These are phyloP conservation scores for Trametopsis cervina DNA, from an alignment of 768 basidiomycete genomes.

Conservation along the genomic window DNA sequence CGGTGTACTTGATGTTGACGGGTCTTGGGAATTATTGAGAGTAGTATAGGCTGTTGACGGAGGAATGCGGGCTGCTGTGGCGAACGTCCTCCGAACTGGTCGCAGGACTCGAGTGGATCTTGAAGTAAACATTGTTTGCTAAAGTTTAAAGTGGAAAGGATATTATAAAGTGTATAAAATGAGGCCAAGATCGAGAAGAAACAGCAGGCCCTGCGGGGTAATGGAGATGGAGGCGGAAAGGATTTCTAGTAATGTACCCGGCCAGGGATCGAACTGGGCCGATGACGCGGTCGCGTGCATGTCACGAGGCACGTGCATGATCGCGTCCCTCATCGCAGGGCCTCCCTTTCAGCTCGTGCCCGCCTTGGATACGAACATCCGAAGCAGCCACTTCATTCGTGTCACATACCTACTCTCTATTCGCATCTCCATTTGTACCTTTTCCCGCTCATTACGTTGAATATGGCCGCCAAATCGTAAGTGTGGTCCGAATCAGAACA, in stretches of 20 bases:
- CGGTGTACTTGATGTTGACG: slow-evolving; percentile 51
- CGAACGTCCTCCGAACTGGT: background rate
- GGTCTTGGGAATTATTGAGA: slow-evolving; percentile 26
- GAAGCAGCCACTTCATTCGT: background rate
- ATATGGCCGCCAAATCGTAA: no score
- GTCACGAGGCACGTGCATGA: slow-evolving; percentile 1
- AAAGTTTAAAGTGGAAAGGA: background rate
- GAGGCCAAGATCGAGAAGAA: background rate
- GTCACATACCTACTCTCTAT: background rate
- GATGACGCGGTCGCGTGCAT: background rate
- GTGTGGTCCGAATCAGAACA: no score
- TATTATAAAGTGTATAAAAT: no score
- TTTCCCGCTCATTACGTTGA: no score
- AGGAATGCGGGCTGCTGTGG: slow-evolving; percentile 2
- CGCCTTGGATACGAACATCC: background rate
- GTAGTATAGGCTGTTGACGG: slow-evolving; percentile 47
- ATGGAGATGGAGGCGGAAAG: no score
- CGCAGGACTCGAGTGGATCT: background rate
- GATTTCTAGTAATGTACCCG: no score
- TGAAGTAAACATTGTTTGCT: background rate
- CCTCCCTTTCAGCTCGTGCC: background rate
- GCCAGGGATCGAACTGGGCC: no score
- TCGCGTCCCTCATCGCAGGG: slow-evolving; percentile 1
- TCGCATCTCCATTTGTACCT: no score
- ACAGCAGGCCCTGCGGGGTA: background rate